Conservation (phyloP, 306 rosid genomes). For the Myrica gale region DNA sequence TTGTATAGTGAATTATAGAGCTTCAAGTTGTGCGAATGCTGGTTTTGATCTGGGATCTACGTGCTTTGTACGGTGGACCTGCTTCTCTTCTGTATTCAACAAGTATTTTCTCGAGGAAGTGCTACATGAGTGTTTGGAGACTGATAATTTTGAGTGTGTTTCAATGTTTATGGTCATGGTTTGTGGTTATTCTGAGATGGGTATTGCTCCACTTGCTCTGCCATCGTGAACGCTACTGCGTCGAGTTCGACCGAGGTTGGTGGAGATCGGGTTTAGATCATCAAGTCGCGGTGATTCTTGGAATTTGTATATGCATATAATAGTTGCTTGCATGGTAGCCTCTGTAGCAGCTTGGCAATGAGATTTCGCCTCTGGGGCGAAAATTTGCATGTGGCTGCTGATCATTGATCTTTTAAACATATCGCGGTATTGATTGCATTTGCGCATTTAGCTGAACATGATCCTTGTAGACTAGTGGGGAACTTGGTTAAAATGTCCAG, state of each 20-base stretch:
- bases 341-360: not conserved
- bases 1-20: constrained; percentile 17
- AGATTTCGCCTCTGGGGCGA: constrained; percentile 6
- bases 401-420: not conserved
- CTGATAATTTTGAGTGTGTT: constrained; percentile 17
- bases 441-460: not conserved
- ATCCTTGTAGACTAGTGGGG: not conserved
- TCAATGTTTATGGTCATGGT: constrained; percentile 7
- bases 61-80: constrained; percentile 23
- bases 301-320: constrained; percentile 29
- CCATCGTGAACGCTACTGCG: not conserved
- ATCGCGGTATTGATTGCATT: constrained; percentile 1
- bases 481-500: constrained; percentile 8
- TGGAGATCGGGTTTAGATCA: constrained; percentile 31
- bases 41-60: constrained; percentile 39
- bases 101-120: constrained; percentile 14
- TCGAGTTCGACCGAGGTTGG: constrained; percentile 4
- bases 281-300: constrained; percentile 22
- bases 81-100: constrained; percentile 18
- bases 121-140: constrained; percentile 13
- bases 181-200: constrained; percentile 15
- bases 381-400: constrained; percentile 14
- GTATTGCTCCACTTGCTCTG: constrained; percentile 8
- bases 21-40: constrained; percentile 37
- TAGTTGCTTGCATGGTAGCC: constrained; percentile 15